Conservation (phyloP, 116 monocot species). For the Posidonia oceanica region DNA sequence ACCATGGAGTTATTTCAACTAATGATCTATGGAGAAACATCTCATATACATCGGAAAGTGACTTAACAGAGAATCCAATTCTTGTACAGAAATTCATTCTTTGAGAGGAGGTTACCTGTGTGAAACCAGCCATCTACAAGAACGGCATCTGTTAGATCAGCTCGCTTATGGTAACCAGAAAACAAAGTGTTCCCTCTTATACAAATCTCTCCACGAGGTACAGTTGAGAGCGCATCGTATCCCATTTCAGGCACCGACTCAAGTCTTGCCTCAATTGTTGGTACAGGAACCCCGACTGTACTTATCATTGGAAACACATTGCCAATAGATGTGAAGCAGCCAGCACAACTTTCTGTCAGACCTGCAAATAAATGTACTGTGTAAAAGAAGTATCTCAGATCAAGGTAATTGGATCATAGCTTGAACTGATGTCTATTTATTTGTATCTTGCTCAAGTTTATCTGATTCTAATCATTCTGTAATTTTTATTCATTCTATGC, state of each 20-base stretch:
- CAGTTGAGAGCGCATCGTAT: conserved; percentile 69
- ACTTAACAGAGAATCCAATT: too few species aligned
- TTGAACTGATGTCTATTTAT: too few species aligned
- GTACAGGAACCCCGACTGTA: conserved; percentile 73
- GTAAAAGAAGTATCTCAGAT: neutral
- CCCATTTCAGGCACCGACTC: conserved; percentile 91
- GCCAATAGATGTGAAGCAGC: conserved; percentile 86
- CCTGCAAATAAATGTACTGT: conserved; percentile 40
- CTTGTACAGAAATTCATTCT: too few species aligned
- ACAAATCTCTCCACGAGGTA: conserved; percentile 88
- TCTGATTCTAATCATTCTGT: too few species aligned
- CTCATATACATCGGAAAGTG: too few species aligned
- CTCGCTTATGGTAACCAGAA: conserved; percentile 80
- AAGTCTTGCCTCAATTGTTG: conserved; percentile 76
- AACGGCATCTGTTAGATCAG: conserved; percentile 63
- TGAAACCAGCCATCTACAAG: conserved; percentile 85
- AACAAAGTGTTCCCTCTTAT: conserved; percentile 81
- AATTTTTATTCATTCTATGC: too few species aligned
- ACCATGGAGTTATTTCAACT: too few species aligned
- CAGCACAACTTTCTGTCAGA: conserved; percentile 79
- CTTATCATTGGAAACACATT: conserved; percentile 83
- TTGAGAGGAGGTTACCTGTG: conserved; percentile 36
- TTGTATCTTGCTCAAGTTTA: too few species aligned
- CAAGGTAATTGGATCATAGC: too few species aligned
- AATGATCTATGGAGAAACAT: too few species aligned